Percentiles rank a stretch among this genome's conserved stretches.
phyloP scores from a whole-genome alignment of 768 basidiomycete genomes.

The Mycena latifolia region DNA sequence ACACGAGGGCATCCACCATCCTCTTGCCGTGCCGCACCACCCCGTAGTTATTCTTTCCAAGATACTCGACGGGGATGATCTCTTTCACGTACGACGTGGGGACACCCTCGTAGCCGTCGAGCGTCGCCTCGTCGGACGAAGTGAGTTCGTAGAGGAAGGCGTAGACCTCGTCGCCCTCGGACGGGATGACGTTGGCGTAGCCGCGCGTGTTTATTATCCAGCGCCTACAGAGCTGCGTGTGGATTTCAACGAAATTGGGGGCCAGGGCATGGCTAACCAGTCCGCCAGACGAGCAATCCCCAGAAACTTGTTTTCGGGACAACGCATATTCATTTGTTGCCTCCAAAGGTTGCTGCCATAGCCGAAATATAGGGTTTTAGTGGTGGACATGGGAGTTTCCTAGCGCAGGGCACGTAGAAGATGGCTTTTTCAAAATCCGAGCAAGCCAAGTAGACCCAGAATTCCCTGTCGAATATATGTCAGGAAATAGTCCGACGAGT shows the following conservation, averaged over 20 bases:
- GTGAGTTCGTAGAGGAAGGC: constrained; percentile 58
- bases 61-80: constrained; percentile 44
- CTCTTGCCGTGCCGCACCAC: constrained; percentile 11
- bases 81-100: constrained; percentile 53
- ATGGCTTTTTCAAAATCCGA: no score
- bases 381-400: not conserved
- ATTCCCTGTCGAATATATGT: no score
- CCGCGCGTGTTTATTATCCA: constrained; percentile 61
- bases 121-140: constrained; percentile 51
- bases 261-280: constrained; percentile 49
- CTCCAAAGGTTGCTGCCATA: constrained; percentile 66
- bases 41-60: constrained; percentile 20
- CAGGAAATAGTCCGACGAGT: no score
- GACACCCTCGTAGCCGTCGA: constrained; percentile 59
- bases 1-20: constrained; percentile 50
- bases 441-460: no score
- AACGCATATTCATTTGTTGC: constrained; percentile 62
- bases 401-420: no score
- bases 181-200: constrained; percentile 60
- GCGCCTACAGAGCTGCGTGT: constrained; percentile 47
- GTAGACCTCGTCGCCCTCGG: constrained; percentile 55
- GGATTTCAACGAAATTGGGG: not conserved
- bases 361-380: constrained; percentile 56
- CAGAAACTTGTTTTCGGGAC: constrained; percentile 55
- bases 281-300: constrained; percentile 54